A percentile compares a stretch with the other conserved stretches of the same genome.
Conservation (phyloP, 768 basidiomycete species). For the Daedalea quercina region DNA sequence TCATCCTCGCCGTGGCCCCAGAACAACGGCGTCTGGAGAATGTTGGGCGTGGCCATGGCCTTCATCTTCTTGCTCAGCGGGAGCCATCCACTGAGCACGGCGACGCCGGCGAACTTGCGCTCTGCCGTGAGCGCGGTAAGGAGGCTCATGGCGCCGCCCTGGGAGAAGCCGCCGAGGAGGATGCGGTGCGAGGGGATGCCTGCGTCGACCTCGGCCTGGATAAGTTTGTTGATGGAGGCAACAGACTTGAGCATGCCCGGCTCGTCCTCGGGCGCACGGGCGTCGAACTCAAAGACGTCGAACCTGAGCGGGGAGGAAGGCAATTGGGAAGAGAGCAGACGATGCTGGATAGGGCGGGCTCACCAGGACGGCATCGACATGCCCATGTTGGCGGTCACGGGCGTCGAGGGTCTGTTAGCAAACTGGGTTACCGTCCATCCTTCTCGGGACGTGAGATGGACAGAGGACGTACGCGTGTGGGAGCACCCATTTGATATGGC, state of each 20-base stretch:
- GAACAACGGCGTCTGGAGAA: conserved; percentile 62
- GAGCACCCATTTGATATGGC: conserved; percentile 85
- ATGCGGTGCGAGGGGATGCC: conserved; percentile 67
- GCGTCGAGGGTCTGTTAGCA: conserved; percentile 37
- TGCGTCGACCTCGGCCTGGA: conserved; percentile 66
- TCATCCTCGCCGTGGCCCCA: conserved; percentile 83
- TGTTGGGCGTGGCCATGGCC: conserved; percentile 59
- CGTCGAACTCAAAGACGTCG: conserved; percentile 51
- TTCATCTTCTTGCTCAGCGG: conserved; percentile 62
- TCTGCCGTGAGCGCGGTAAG: conserved; percentile 64
- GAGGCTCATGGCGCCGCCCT: conserved; percentile 77
- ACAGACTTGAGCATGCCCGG: conserved; percentile 65
- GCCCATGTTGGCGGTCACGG: conserved; percentile 72
- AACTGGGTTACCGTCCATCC: not conserved
- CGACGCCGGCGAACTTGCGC: conserved; percentile 65
- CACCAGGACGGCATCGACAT: conserved; percentile 76
- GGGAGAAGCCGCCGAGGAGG: conserved; percentile 85
- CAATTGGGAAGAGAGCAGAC: not conserved
- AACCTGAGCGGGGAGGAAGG: conserved; percentile 46
- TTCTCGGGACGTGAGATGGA: conserved; percentile 4
- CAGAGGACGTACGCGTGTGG: conserved; percentile 62
- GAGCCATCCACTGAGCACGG: conserved; percentile 74
- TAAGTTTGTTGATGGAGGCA: conserved; percentile 54
- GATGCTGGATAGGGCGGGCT: conserved; percentile 7
- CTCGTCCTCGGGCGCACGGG: conserved; percentile 58